phyloP scores from a whole-genome alignment of 768 basidiomycete species.

The Macrocybe gigantea region DNA sequence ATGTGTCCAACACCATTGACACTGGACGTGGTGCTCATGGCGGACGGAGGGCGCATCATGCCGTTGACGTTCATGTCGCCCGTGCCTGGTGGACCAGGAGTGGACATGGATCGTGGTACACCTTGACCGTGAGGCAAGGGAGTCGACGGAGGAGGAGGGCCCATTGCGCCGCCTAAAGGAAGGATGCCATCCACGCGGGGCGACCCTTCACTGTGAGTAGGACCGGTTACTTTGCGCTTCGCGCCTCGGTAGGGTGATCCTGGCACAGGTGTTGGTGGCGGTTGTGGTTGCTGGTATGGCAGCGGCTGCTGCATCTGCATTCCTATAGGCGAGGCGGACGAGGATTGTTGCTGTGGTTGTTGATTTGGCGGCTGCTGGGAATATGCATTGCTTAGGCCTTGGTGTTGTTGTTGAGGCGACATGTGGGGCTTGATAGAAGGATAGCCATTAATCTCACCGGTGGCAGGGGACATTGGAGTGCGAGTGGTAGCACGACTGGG shows the following conservation, averaged over 20 bases:
- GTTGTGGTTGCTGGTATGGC: constrained; percentile 2
- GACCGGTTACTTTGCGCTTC: constrained; percentile 22
- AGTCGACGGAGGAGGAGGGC: constrained; percentile 7
- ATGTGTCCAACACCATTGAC: constrained; percentile 2
- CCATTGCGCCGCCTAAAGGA: constrained; percentile 11
- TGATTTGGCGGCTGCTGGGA: constrained; percentile 4
- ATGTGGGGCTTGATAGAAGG: background rate
- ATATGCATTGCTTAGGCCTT: constrained; percentile 3
- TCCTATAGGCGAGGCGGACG: constrained; percentile 2
- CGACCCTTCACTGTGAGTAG: constrained; percentile 12
- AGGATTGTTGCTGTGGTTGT: constrained; percentile 12
- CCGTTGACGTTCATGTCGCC: no score
- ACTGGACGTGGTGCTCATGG: background rate
- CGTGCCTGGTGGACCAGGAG: no score
- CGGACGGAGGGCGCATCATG: no score
- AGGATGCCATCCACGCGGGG: constrained; percentile 1
- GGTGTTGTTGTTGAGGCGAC: constrained; percentile 2
- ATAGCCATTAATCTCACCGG: background rate
- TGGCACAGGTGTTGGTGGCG: constrained; percentile 5
- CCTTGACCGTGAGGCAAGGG: no score
- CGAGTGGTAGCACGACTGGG: constrained; percentile 11
- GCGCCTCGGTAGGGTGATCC: constrained; percentile 24
- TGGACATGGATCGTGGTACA: no score
- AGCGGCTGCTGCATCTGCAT: constrained; percentile 12
- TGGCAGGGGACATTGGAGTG: constrained; percentile 9